Conservation (phyloP, 768 basidiomycete species). For the Pholiota microspora region DNA sequence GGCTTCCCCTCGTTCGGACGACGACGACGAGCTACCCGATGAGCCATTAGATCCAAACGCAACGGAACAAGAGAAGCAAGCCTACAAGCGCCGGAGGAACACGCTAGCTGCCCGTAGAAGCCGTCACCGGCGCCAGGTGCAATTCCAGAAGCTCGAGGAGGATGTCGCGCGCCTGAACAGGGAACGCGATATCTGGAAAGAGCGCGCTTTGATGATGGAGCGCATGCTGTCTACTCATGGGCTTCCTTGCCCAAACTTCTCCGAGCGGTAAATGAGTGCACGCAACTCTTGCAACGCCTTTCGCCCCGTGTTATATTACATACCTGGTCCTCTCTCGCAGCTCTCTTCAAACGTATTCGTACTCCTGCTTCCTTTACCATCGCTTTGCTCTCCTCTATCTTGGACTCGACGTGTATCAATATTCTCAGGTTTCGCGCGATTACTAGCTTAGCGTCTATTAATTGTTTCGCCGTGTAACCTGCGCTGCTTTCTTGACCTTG, state of each 20-base stretch:
- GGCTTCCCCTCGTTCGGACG: constrained; percentile 37
- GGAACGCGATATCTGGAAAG: constrained; percentile 66
- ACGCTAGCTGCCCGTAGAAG: constrained; percentile 83
- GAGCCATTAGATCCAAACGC: constrained; percentile 39
- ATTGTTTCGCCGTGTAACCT: background rate
- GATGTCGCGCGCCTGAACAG: constrained; percentile 46
- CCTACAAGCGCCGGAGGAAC: constrained; percentile 78
- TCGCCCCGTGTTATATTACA: background rate
- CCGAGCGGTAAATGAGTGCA: constrained; percentile 19
- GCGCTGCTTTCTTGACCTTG: background rate
- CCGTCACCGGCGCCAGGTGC: constrained; percentile 70
- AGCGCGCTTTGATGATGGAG: constrained; percentile 46
- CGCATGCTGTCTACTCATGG: constrained; percentile 57
- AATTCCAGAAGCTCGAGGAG: constrained; percentile 65
- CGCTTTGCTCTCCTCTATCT: background rate
- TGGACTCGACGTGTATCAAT: background rate
- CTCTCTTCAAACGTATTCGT: background rate
- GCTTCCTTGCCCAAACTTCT: constrained; percentile 53
- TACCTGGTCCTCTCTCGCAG: background rate
- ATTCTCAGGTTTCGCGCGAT: background rate
- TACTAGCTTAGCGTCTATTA: background rate
- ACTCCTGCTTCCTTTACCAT: background rate
- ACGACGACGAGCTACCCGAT: constrained; percentile 50
- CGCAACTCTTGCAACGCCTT: background rate
- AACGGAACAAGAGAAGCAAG: constrained; percentile 63